Conservation (phyloP, 805 yeast genomes). For the Blastobotrys chiropterorum region DNA sequence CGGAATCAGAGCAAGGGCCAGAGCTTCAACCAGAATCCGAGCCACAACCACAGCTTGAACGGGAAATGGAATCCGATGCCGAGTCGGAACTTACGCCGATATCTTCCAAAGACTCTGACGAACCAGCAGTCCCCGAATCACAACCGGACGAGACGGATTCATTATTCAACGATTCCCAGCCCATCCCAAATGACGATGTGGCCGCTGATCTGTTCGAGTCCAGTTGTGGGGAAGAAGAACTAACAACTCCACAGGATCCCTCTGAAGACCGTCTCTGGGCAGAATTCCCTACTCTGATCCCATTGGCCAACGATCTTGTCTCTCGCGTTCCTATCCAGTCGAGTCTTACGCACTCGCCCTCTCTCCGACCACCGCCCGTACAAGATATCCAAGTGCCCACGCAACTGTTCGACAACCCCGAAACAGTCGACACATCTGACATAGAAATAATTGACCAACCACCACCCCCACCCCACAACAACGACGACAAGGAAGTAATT, state of each 20-base stretch:
- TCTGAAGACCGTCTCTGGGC: too few species aligned
- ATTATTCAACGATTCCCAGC: not conserved
- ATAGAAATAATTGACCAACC: not conserved
- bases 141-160: not conserved
- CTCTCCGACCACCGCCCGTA: too few species aligned
- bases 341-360: not conserved
- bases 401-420: not conserved
- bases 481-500: not conserved
- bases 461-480: not conserved
- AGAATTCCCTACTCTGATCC: not conserved
- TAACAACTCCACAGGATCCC: too few species aligned
- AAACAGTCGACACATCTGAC: not conserved
- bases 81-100: too few species aligned
- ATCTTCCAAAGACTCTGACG: too few species aligned
- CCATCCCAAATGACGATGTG: not conserved
- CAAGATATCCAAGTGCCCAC: not conserved
- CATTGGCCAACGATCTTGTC: not conserved
- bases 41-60: too few species aligned
- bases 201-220: not conserved
- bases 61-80: too few species aligned
- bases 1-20: not conserved
- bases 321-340: not conserved
- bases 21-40: too few species aligned
- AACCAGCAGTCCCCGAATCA: too few species aligned
- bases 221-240: not conserved